Conservation (phyloP, 495 filamentous ascomycete genomes). For the Talaromyces liani region DNA sequence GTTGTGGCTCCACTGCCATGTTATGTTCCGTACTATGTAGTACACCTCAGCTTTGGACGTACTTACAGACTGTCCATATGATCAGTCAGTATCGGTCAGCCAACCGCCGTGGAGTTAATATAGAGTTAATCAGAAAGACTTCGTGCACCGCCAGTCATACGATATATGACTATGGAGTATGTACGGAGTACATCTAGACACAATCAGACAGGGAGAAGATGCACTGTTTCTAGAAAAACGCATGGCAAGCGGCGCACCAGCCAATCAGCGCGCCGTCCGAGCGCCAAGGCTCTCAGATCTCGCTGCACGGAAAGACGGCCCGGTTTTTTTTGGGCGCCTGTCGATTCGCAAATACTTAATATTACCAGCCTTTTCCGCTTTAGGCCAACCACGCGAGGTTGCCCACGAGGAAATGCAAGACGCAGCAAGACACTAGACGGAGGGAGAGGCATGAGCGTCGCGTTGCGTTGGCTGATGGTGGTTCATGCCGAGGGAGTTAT, state of each 20-base stretch:
- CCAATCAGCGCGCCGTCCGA: background rate
- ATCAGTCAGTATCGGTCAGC: background rate
- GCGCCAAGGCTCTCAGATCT: background rate
- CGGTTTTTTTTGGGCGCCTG: constrained; percentile 2
- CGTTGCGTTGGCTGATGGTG: background rate
- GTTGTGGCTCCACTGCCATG: background rate
- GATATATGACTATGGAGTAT: background rate
- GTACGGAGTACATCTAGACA: background rate
- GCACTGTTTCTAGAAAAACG: background rate
- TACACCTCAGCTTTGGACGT: background rate
- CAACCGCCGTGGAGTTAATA: background rate
- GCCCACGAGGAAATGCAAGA: background rate
- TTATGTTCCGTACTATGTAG: constrained; percentile 1
- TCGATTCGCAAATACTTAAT: background rate
- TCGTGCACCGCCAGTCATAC: background rate
- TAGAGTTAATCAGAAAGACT: background rate
- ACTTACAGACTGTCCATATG: no score
- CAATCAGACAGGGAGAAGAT: background rate
- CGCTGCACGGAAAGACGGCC: constrained; percentile 1
- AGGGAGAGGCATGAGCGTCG: background rate
- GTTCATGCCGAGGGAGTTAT: background rate
- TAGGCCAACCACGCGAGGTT: background rate
- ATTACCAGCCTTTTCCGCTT: background rate
- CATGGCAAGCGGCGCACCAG: background rate
- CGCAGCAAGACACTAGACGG: background rate